Evolutionary conservation across 2,329 filamentous ascomycete species (phyloP).

Genomic region (Pseudocercospora pini-densiflorae): DNA sequence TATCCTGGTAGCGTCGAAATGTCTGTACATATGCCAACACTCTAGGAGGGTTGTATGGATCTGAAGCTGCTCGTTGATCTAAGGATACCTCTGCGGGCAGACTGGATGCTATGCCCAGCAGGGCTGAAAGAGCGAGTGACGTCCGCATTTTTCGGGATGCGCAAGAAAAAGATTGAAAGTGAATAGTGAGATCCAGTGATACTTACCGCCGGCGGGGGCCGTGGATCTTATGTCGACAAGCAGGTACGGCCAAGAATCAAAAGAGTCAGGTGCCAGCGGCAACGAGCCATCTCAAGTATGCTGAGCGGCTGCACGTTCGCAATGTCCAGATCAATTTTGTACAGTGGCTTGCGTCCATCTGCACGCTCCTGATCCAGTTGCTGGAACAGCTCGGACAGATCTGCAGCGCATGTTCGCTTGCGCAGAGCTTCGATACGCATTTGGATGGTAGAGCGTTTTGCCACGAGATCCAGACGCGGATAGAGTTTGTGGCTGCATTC

Average conservation of each 20-base stretch:
- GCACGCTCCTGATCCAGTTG: not conserved
- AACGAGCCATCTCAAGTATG: not conserved
- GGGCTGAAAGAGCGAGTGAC: not conserved
- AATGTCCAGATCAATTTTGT: not conserved
- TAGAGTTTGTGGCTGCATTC: constrained; percentile 15
- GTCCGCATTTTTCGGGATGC: not conserved
- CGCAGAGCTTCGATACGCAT: constrained; percentile 7
- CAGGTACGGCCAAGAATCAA: not conserved
- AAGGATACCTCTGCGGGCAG: constrained; percentile 9
- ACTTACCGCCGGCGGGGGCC: not conserved
- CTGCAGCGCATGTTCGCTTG: constrained; percentile 5
- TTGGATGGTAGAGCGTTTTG: constrained; percentile 10
- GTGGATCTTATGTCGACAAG: not conserved
- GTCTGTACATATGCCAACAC: constrained; percentile 37
- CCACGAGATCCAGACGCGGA: constrained; percentile 19
- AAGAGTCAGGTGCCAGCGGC: constrained; percentile 7
- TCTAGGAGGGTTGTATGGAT: constrained; percentile 25
- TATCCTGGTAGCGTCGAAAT: constrained; percentile 28
- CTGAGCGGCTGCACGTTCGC: constrained; percentile 3
- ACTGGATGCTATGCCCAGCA: constrained; percentile 11
- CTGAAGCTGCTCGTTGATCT: constrained; percentile 14
- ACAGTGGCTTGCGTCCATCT: constrained; percentile 4
- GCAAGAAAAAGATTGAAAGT: not conserved
- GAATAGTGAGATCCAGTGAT: not conserved
- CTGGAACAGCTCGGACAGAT: constrained; percentile 1